Base-by-base conservation (phyloP, 345 rosid genomes). In the Arabidopsis suecica region DNA sequence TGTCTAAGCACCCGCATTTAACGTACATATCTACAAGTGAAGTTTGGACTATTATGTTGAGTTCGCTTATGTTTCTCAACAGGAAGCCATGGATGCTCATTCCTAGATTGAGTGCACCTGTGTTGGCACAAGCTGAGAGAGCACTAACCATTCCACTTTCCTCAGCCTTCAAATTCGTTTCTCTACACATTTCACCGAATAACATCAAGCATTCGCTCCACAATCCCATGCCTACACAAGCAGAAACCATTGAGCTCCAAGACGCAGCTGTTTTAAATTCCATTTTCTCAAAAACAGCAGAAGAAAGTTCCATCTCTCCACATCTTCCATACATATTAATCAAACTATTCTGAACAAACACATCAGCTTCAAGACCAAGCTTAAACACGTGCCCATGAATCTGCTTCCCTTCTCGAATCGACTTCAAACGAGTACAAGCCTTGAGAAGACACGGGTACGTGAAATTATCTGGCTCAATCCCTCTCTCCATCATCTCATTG, bases 21-120 rank as follows among this genome's bases (percentile, higher is more conserved):
- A 40, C 80, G 36, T 84, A 84, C 89, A 84, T 86, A 75, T 84
- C 83, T 50, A 81, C 63, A 34, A 86, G 72, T 5, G 86, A 81
- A 61, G 89, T 84, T 34, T 81, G 80, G 8, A 84, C 87, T 28
- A 71, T 74, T 12, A 73, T 61, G 72, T 84, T 86, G 74, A 81
- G 83, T 66, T 81, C 63, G 54, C 14, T 79, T 42, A 82, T 72
- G 83, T 79, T 86, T 72, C 87, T 82, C 42, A 82, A 12, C 72
- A 84, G 73, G 62, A 38, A 78, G 6, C 79, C 83, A 76, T 86
- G 86, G 0, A 73, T 61, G 60, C 82, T 77, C 68, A 30, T 84
- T 32, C 89, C 89, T 5, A 72, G 50, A 72, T 69, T 79, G 47
- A 81, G 73, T 64, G 75, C 80, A 59, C 85, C 78, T 11, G 80